A percentile compares a stretch with the other conserved stretches of the same genome.
Evolutionary conservation across 2,329 filamentous ascomycete species (phyloP).

Genomic region (Cordyceps farinosa): DNA sequence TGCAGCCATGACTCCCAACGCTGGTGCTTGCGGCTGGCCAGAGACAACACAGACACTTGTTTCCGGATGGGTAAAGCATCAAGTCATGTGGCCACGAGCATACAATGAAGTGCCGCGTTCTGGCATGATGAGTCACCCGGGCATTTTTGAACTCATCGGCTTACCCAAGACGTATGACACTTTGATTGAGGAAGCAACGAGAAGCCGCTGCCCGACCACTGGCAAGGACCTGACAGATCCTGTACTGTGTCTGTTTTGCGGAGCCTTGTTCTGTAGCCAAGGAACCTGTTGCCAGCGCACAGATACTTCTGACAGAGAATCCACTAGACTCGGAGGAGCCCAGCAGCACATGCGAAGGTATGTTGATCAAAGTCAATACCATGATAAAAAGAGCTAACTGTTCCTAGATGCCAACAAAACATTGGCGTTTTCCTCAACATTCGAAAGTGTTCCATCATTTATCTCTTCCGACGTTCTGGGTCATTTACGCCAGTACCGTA

Average conservation of each 20-base stretch:
- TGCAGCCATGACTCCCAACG: constrained; percentile 49
- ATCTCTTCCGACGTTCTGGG: constrained; percentile 76
- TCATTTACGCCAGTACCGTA: constrained; percentile 88
- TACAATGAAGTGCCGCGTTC: constrained; percentile 34
- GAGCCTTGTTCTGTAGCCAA: constrained; percentile 95
- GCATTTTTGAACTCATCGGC: constrained; percentile 90
- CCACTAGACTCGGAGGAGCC: constrained; percentile 68
- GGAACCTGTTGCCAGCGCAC: constrained; percentile 82
- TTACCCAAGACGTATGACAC: constrained; percentile 89
- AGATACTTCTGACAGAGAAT: constrained; percentile 43
- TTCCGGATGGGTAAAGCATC: constrained; percentile 71
- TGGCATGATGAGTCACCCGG: constrained; percentile 68
- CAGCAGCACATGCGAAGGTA: constrained; percentile 87
- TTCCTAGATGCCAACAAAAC: constrained; percentile 73
- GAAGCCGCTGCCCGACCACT: constrained; percentile 77
- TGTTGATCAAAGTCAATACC: constrained; percentile 33
- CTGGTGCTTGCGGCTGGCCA: constrained; percentile 48
- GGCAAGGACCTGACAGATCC: constrained; percentile 90
- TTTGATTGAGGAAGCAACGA: constrained; percentile 87
- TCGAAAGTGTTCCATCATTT: constrained; percentile 89
- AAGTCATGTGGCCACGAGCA: constrained; percentile 40
- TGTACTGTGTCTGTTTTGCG: constrained; percentile 89
- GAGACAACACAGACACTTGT: constrained; percentile 44
- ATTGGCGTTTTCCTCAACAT: constrained; percentile 96
- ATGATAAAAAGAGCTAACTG: neutral